These are phyloP conservation scores for Neocucurbitaria cava DNA, from an alignment of 2,329 filamentous ascomycete genomes.

Conservation along the genomic window DNA sequence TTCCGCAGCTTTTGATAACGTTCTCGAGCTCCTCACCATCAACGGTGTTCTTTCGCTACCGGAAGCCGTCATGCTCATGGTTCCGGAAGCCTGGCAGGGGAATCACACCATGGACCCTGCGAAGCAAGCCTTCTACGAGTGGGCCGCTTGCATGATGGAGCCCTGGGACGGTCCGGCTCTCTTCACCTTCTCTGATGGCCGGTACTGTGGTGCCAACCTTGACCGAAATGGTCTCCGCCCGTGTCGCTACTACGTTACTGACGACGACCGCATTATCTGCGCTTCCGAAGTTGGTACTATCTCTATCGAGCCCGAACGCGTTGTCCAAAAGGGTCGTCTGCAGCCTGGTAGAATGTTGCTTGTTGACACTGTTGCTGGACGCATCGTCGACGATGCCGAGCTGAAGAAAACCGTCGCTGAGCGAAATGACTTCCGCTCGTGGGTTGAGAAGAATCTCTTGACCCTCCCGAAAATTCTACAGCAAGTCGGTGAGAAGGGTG, in stretches of 20 bases:
- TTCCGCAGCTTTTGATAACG: constrained; percentile 96
- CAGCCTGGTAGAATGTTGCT: constrained; percentile 96
- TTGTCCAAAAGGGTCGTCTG: constrained; percentile 91
- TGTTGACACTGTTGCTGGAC: constrained; percentile 87
- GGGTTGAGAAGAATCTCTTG: constrained; percentile 86
- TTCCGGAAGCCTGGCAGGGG: constrained; percentile 97
- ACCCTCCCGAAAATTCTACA: constrained; percentile 78
- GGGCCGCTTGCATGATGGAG: constrained; percentile 98
- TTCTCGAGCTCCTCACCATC: constrained; percentile 90
- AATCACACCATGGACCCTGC: constrained; percentile 90
- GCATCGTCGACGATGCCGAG: constrained; percentile 93
- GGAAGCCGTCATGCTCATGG: constrained; percentile 98
- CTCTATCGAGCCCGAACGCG: constrained; percentile 83
- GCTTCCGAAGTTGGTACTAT: constrained; percentile 97
- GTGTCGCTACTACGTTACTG: constrained; percentile 95
- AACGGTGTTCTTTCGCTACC: constrained; percentile 95
- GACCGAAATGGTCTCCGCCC: constrained; percentile 94
- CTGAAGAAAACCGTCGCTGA: constrained; percentile 87
- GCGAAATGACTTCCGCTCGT: constrained; percentile 85
- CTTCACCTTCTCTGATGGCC: constrained; percentile 95
- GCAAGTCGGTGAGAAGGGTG: constrained; percentile 62
- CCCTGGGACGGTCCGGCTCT: constrained; percentile 97
- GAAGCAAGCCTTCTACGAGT: constrained; percentile 98
- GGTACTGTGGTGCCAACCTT: constrained; percentile 95
- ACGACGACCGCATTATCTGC: constrained; percentile 96